A percentile compares a stretch with the other conserved stretches of the same genome.
Evolutionary conservation across 176 grass and related monocot genomes (phyloP).

Genomic region (Pharus latifolius): DNA sequence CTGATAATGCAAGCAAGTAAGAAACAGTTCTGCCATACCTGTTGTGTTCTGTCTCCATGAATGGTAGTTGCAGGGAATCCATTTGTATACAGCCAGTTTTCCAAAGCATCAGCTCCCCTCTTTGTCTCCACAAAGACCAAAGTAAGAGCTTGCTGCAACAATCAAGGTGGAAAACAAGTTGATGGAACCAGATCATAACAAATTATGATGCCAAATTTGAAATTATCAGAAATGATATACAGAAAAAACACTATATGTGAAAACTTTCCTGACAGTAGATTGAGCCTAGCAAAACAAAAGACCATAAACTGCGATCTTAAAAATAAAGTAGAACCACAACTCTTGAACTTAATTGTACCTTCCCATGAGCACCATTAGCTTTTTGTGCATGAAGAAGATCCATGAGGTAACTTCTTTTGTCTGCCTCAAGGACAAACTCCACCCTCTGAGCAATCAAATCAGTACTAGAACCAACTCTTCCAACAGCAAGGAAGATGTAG

Average conservation of each 20-base stretch:
- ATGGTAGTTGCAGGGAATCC: constrained; percentile 92
- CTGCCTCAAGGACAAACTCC: constrained; percentile 78
- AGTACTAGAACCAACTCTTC: constrained; percentile 96
- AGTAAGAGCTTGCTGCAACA: constrained; percentile 66
- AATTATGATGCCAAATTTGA: background rate
- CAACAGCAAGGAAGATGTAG: constrained; percentile 95
- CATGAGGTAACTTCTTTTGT: constrained; percentile 95
- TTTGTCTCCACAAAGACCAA: constrained; percentile 97
- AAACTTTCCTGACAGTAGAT: background rate
- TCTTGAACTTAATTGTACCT: constrained; percentile 29
- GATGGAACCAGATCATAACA: background rate
- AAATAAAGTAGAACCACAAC: background rate
- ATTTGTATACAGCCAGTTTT: constrained; percentile 85
- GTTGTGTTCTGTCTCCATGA: constrained; percentile 86
- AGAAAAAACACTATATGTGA: background rate
- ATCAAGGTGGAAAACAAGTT: constrained; percentile 11
- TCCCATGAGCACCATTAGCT: constrained; percentile 68
- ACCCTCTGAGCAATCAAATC: constrained; percentile 95
- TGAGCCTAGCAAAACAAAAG: background rate
- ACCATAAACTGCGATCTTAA: background rate
- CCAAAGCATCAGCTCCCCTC: constrained; percentile 85
- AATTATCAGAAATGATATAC: background rate
- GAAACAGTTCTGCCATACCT: constrained; percentile 25
- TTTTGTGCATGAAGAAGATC: constrained; percentile 91
- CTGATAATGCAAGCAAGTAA: background rate